phyloP scores from a whole-genome alignment of 164 flowering plant species.

The Macadamia tetraphylla region DNA sequence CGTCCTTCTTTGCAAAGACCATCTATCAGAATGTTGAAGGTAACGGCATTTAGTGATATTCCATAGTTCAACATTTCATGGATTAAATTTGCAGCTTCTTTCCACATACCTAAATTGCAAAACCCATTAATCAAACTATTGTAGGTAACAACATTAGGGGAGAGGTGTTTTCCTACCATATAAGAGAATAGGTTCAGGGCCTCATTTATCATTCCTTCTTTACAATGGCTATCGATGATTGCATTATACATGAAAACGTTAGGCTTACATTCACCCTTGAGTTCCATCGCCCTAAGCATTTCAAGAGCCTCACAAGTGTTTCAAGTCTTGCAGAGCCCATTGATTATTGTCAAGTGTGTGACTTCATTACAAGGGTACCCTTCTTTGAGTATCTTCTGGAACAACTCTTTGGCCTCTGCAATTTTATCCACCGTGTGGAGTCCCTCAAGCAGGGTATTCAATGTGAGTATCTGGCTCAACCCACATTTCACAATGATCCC shows the following conservation, averaged over 20 bases:
- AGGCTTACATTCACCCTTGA: not conserved
- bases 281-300: conserved; percentile 1
- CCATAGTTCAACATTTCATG: too few relatives aligned
- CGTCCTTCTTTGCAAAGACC: too few relatives aligned
- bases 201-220: not conserved
- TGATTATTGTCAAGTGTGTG: not conserved
- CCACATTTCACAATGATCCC: too few relatives aligned
- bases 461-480: too few relatives aligned
- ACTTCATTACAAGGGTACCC: not conserved
- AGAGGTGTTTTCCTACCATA: too few relatives aligned
- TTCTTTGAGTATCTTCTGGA: not conserved
- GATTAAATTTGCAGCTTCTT: not conserved
- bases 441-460: conserved; percentile 1
- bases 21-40: too few relatives aligned
- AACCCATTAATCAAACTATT: not conserved
- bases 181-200: too few relatives aligned
- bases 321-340: conserved; percentile 9
- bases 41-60: too few relatives aligned
- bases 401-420: not conserved
- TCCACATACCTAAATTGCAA: not conserved
- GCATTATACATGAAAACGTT: conserved; percentile 1
- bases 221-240: conserved; percentile 7
- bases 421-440: not conserved
- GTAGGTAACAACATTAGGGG: not conserved
- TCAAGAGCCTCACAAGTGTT: not conserved